These are phyloP conservation scores for Ogataea pilisensis DNA, from an alignment of 805 yeast species.

Conservation along the genomic window DNA sequence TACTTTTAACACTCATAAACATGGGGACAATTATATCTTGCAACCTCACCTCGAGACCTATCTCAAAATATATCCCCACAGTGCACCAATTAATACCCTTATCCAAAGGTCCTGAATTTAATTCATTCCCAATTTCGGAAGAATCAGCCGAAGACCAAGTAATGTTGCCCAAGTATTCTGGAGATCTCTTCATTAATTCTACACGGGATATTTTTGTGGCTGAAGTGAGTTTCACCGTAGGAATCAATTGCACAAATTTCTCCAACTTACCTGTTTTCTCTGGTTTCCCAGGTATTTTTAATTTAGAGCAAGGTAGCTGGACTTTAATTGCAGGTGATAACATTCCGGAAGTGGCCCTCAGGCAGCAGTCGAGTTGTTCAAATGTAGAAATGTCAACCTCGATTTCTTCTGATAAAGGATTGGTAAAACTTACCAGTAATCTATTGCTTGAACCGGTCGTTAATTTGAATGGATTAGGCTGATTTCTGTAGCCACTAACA, in stretches of 20 bases:
- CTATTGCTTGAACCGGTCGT: background rate
- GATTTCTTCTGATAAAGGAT: conserved; percentile 6
- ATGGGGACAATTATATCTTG: conserved; percentile 16
- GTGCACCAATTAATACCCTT: conserved; percentile 28
- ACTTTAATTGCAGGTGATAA: conserved; percentile 1
- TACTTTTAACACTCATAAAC: conserved; percentile 17
- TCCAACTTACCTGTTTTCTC: conserved; percentile 9
- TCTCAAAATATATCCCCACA: conserved; percentile 20
- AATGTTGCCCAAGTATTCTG: conserved; percentile 4
- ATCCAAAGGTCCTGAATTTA: conserved; percentile 14
- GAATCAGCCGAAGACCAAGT: conserved; percentile 6
- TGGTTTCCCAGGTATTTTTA: conserved; percentile 15
- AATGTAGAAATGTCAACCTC: conserved; percentile 14
- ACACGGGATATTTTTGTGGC: conserved; percentile 27
- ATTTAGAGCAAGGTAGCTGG: conserved; percentile 19
- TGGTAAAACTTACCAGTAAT: conserved; percentile 14
- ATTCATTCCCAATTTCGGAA: conserved; percentile 7
- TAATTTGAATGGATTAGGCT: conserved; percentile 1
- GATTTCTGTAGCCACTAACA: conserved; percentile 4
- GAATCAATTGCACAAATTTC: conserved; percentile 20
- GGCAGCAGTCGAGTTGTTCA: conserved; percentile 5
- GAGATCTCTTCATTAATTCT: conserved; percentile 28
- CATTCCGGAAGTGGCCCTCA: background rate
- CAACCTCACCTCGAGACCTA: background rate
- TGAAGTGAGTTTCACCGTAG: conserved; percentile 27